Base-by-base conservation (phyloP, 805 yeast species). In the Wickerhamomyces ciferrii region DNA sequence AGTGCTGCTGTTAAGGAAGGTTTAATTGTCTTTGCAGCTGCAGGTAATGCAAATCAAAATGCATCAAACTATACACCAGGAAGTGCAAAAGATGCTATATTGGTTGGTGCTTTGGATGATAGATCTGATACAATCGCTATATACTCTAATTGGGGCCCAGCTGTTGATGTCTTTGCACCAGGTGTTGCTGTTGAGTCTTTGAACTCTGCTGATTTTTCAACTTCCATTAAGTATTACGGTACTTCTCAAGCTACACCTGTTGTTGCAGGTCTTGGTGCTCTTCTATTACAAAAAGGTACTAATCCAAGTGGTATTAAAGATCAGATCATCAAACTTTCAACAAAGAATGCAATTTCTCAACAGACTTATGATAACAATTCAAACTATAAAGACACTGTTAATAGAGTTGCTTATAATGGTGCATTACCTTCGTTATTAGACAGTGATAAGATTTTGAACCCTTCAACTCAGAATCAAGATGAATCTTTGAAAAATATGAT, bases 61-160 rank as follows among this genome's bases (percentile, higher is more conserved):
- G 96, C 96, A 0, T 87, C 96, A 55, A 63, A 71, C 50, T 76
- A 79, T 21, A 85, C 92, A 46, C 96, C 96, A 0, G 92, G 94
- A 2, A 81, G 89, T 27, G 83, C 89, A 2, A 66, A 63, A 2
- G 68, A 68, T 38, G 86, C 85, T 0, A 74, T 87, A 5, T 79
- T 92, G 0, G 91, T 89, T 5, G 96, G 96, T 0, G 94, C 96
- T 6, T 78, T 87, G 41, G 89, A 87, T 56, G 95, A 85, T 58
- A 58, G 72, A 17, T 70, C 71, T 13, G 92, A 86, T 55, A 57
- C 71, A 4, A 71, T 87, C 27, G 91, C 96, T 0, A 60, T 75
- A 15, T 89, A 89, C 54, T 77, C 91, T 21, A 89, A 89, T 59
- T 86, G 89, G 89, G 96, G 96, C 0, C 70, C 72, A 14, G 88